These are phyloP conservation scores for Amanita exitialis DNA, from an alignment of 768 basidiomycete species.

Conservation along the genomic window DNA sequence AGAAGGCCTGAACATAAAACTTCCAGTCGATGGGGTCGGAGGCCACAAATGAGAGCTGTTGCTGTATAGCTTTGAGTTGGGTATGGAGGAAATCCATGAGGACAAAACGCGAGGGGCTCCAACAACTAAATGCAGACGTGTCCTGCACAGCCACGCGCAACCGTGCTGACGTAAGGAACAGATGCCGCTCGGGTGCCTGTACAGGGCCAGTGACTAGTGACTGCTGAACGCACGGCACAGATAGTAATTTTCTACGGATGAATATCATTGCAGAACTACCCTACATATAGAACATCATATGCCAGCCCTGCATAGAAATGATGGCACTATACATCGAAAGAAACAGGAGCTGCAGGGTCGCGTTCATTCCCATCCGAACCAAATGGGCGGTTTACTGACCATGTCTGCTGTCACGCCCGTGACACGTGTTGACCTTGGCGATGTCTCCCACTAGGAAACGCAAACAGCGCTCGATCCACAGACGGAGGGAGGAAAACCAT, in stretches of 20 bases:
- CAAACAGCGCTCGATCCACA: conserved; percentile 2
- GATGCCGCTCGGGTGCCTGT: too few relatives aligned
- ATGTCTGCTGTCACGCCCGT: not conserved
- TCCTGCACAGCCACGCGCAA: conserved; percentile 3
- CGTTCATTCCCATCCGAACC: too few relatives aligned
- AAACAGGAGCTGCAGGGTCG: too few relatives aligned
- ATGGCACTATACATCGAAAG: too few relatives aligned
- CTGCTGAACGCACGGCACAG: too few relatives aligned
- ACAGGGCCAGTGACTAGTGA: too few relatives aligned
- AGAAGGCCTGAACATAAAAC: conserved; percentile 65
- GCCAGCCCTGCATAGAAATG: too few relatives aligned
- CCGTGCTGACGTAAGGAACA: too few relatives aligned
- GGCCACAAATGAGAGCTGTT: conserved; percentile 59
- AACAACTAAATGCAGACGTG: not conserved
- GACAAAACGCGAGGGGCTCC: conserved; percentile 8
- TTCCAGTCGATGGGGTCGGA: conserved; percentile 75
- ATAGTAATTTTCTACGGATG: too few relatives aligned
- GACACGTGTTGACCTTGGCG: not conserved
- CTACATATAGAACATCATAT: too few relatives aligned
- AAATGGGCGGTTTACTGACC: too few relatives aligned
- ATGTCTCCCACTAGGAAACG: conserved; percentile 2
- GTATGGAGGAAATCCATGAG: conserved; percentile 56
- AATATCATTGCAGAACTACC: too few relatives aligned
- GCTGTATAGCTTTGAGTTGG: conserved; percentile 47
- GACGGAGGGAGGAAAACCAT: not conserved